Percentiles rank a stretch among this genome's conserved stretches.
Conservation (phyloP, 345 rosid genomes). For the Euphorbia lathyris region DNA sequence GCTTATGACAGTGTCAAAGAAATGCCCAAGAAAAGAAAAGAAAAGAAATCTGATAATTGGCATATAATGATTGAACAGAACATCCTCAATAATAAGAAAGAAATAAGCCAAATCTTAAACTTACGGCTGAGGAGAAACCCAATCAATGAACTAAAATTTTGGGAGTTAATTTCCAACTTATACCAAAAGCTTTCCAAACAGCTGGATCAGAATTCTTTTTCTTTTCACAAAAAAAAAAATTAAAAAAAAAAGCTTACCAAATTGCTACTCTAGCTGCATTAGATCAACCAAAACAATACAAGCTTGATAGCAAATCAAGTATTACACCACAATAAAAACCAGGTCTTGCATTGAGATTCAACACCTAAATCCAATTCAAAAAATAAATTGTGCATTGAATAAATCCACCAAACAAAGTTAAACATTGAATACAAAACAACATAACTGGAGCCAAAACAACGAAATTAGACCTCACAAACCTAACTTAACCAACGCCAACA, state of each 20-base stretch:
- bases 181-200: neutral
- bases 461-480: slow-evolving; percentile 4
- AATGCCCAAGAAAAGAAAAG: neutral
- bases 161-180: neutral
- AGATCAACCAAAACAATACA: neutral
- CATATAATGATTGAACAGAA: slow-evolving; percentile 6
- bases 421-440: slow-evolving; percentile 12
- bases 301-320: neutral
- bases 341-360: slow-evolving; percentile 19
- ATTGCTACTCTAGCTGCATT: neutral
- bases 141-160: neutral
- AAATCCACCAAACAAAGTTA: slow-evolving; percentile 15
- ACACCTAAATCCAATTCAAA: slow-evolving; percentile 23
- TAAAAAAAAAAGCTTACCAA: neutral
- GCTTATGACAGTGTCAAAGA: neutral
- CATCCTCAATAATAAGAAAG: neutral
- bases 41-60: neutral
- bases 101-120: neutral
- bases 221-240: neutral
- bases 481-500: neutral
- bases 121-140: neutral
- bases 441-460: neutral
- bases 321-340: slow-evolving; percentile 5
- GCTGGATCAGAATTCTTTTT: neutral
- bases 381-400: slow-evolving; percentile 8